Evolutionary conservation across 306 rosid species (phyloP), one percentile per base, ranked within the genome.

Genomic region (Castanopsis chinensis): DNA sequence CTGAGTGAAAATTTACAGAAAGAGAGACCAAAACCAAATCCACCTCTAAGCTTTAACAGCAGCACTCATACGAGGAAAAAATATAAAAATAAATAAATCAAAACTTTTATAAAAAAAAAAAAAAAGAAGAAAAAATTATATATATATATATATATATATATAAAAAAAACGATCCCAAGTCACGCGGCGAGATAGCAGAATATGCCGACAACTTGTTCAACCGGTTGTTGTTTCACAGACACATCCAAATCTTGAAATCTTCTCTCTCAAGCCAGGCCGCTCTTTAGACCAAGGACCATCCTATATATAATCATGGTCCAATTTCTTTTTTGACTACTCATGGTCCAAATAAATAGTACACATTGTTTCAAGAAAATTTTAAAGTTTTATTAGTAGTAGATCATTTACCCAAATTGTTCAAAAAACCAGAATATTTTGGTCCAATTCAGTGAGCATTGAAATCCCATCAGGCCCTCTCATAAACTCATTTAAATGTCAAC

Each of bases 141-240:
- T 35, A 32, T 32, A 32, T 4, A 4, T 4, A 41, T 5, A n/a
- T n/a, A n/a, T n/a, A n/a, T n/a, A n/a, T n/a, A 41, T 1, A 41
- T 6, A 5, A 8, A 8, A 60, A 20, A 5, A 25, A 2, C 67
- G 54, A 80, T 57, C 69, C 69, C 84, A 43, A 76, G 41, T 72
- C 82, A 77, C 82, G 69, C 76, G 84, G 81, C 84, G 74, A 52
- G 69, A 23, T 15, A 80, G 21, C 71, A 72, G 77, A 76, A 49
- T 51, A 37, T 51, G 83, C 77, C 76, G 82, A 83, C 80, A 71
- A 57, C 85, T 82, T 55, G 78, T 76, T 71, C 53, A 75, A 76
- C 37, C 78, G 54, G 71, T 61, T n/a, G 20, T 49, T 41, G 12
- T 41, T 41, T 41, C 45, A 6, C 41, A 41, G 45, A 41, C 45